These are phyloP conservation scores for Arabidopsis suecica DNA, from an alignment of 345 rosid species.

Conservation along the genomic window DNA sequence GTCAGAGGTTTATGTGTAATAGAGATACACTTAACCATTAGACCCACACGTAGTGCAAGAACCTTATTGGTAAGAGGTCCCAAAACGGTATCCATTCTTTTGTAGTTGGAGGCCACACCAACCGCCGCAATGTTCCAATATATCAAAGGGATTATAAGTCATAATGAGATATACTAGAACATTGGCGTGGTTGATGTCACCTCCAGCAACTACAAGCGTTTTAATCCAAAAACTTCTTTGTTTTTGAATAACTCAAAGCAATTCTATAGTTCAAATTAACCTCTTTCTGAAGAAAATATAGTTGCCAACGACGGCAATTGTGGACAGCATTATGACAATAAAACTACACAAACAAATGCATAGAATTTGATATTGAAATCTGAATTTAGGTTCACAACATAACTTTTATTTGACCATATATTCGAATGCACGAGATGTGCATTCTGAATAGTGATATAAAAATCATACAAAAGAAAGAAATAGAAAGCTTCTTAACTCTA, in stretches of 20 bases:
- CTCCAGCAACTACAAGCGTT: no score
- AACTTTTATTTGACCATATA: slow-evolving; percentile 30
- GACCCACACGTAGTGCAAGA: no score
- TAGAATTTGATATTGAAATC: background rate
- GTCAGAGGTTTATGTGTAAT: no score
- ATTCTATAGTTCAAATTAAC: background rate
- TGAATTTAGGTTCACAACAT: background rate
- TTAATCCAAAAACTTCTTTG: background rate
- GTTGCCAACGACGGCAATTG: background rate
- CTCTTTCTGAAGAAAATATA: background rate
- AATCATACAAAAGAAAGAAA: slow-evolving; percentile 1
- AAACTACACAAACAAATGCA: background rate
- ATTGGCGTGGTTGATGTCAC: no score
- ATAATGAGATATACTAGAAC: no score
- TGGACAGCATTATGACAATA: background rate
- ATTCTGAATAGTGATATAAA: slow-evolving; percentile 32
- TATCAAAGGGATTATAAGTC: no score
- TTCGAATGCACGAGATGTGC: slow-evolving; percentile 51
- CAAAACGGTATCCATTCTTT: no score
- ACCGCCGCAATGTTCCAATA: no score
- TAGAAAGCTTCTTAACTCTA: slow-evolving; percentile 4
- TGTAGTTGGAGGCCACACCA: no score
- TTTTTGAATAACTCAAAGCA: background rate
- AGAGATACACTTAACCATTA: no score
- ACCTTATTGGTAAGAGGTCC: no score